phyloP scores from a whole-genome alignment of 73 alveolate species.

The Tetrahymena borealis region DNA sequence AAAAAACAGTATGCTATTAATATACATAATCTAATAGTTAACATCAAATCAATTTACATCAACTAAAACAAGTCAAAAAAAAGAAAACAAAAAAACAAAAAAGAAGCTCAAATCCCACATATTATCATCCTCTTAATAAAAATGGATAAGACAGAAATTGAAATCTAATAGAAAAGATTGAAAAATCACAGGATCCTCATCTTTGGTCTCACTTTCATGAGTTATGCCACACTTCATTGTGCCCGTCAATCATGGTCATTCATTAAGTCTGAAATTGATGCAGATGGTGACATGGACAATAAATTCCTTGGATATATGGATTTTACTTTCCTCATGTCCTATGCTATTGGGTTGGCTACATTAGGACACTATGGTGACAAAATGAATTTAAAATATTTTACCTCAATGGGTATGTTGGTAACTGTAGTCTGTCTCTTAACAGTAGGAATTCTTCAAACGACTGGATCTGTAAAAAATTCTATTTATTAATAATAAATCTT shows the following conservation, averaged over 20 bases:
- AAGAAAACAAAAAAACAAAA: too few relatives aligned
- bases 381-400: constrained; percentile 8
- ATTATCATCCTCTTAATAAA: too few relatives aligned
- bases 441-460: constrained; percentile 6
- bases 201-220: constrained; percentile 8
- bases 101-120: too few relatives aligned
- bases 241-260: constrained; percentile 16
- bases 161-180: not conserved
- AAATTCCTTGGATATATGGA: constrained; percentile 6
- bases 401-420: constrained; percentile 8
- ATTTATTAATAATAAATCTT: not conserved
- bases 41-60: too few relatives aligned
- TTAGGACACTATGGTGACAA: constrained; percentile 18
- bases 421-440: not conserved
- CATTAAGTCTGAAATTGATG: not conserved
- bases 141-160: not conserved
- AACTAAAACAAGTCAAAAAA: too few relatives aligned
- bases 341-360: constrained; percentile 22
- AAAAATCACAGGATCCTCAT: not conserved
- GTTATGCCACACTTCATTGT: constrained; percentile 27
- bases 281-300: not conserved
- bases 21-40: too few relatives aligned
- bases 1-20: too few relatives aligned
- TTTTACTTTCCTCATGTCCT: constrained; percentile 22
- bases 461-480: not conserved